Evolutionary conservation across 768 basidiomycete species (phyloP).

Genomic region (Austroboletus festivus): DNA sequence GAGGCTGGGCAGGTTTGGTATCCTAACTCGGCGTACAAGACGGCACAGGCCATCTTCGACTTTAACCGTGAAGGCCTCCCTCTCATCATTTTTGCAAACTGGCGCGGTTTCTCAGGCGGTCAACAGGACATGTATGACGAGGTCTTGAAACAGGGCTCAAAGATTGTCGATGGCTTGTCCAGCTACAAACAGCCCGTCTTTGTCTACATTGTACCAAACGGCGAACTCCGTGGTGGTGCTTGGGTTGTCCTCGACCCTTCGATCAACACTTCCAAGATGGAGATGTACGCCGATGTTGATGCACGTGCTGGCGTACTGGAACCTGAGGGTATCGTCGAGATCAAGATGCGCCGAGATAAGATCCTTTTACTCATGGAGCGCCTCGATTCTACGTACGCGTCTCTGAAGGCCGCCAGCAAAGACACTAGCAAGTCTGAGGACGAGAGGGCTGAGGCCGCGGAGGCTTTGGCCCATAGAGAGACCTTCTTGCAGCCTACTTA

Average conservation of each 20-base stretch:
- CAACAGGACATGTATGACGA: constrained; percentile 99
- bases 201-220: constrained; percentile 97
- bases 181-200: constrained; percentile 97
- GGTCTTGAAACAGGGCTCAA: constrained; percentile 93
- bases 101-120: constrained; percentile 99
- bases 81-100: constrained; percentile 98
- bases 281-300: constrained; percentile 98
- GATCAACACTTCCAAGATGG: constrained; percentile 96
- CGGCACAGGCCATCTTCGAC: constrained; percentile 98
- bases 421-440: constrained; percentile 70
- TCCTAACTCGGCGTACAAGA: constrained; percentile 99
- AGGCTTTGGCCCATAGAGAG: constrained; percentile 73
- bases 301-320: constrained; percentile 95
- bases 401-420: constrained; percentile 76
- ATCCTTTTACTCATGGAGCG: constrained; percentile 89
- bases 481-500: constrained; percentile 82
- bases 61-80: constrained; percentile 96
- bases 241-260: constrained; percentile 99
- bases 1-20: constrained; percentile 99
- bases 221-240: constrained; percentile 97
- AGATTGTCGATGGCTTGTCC: constrained; percentile 97
- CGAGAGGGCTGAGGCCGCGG: constrained; percentile 67
- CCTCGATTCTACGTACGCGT: constrained; percentile 78
- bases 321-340: constrained; percentile 96
- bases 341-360: constrained; percentile 97